A percentile compares a stretch with the other conserved stretches of the same genome.
Evolutionary conservation across 495 filamentous ascomycete genomes (phyloP).

Genomic region (Penicillium subrubescens): DNA sequence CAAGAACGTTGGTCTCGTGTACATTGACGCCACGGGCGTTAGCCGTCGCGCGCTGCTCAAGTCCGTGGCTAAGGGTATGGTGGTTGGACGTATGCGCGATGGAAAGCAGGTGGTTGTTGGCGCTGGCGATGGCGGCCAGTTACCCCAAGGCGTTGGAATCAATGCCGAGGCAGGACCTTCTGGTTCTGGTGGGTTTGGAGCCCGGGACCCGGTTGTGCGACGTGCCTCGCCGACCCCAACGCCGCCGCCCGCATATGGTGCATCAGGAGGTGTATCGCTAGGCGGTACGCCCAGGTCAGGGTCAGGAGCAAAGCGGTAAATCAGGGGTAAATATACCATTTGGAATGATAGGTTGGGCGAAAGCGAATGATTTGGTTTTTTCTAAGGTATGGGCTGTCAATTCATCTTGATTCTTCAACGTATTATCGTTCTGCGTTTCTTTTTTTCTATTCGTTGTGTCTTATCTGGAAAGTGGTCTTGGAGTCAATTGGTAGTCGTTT

Average conservation of each 20-base stretch:
- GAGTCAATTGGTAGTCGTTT: background rate
- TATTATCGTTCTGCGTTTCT: background rate
- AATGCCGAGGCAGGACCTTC: conserved; percentile 21
- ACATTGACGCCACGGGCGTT: conserved; percentile 93
- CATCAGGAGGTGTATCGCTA: conserved; percentile 39
- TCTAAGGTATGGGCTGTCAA: background rate
- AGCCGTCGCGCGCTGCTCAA: conserved; percentile 87
- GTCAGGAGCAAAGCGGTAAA: conserved; percentile 39
- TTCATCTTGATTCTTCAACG: background rate
- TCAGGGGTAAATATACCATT: background rate
- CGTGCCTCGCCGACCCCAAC: conserved; percentile 37
- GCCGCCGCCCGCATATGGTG: conserved; percentile 48
- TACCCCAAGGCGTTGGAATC: conserved; percentile 29
- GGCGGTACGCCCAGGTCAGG: conserved; percentile 36
- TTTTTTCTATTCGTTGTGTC: background rate
- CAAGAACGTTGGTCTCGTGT: conserved; percentile 96
- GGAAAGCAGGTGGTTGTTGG: conserved; percentile 87
- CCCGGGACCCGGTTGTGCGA: conserved; percentile 29
- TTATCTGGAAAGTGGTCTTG: background rate
- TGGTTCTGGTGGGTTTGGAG: conserved; percentile 7
- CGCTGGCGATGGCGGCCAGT: conserved; percentile 68
- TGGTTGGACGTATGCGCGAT: conserved; percentile 82
- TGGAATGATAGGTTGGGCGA: background rate
- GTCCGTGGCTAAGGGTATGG: conserved; percentile 96
- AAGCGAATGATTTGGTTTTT: background rate